Conservation (phyloP, 176 grass and related monocot species). For the Saccharum spontaneum region DNA sequence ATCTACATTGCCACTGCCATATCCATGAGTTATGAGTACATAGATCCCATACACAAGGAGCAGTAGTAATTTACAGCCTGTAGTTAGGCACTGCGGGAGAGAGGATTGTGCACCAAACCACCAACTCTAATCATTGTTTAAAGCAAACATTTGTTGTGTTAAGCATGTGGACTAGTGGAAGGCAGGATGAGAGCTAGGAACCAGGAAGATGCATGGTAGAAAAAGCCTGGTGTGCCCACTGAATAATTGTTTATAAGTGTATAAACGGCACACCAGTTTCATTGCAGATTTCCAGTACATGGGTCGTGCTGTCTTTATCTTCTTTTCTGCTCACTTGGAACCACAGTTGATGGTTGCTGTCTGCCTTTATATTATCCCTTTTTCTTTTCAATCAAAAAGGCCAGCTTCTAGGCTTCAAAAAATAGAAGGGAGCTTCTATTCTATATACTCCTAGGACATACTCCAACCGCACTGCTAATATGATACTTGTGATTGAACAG, state of each 20-base stretch:
- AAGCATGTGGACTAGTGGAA: constrained; percentile 30
- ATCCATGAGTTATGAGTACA: not conserved
- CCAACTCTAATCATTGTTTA: constrained; percentile 37
- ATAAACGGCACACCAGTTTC: constrained; percentile 18
- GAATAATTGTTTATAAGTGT: not conserved
- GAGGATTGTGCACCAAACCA: constrained; percentile 40
- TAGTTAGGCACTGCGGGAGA: not conserved
- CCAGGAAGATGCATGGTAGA: constrained; percentile 14
- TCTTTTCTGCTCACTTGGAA: constrained; percentile 32
- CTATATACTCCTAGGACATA: not conserved
- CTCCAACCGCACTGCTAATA: constrained; percentile 14
- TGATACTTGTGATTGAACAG: not conserved
- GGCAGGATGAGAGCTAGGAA: constrained; percentile 22
- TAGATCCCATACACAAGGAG: not conserved
- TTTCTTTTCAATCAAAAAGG: not conserved
- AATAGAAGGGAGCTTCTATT: constrained; percentile 1
- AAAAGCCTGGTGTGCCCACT: not conserved
- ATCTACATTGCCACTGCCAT: not conserved
- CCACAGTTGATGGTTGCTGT: constrained; percentile 39
- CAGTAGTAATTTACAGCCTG: not conserved
- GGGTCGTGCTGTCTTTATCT: constrained; percentile 37
- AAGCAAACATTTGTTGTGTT: constrained; percentile 31
- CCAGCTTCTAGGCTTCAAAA: not conserved
- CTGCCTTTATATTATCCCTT: not conserved
- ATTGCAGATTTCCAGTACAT: constrained; percentile 37